A percentile compares a stretch with the other conserved stretches of the same genome.
phyloP scores from a whole-genome alignment of 805 yeast species.

The Starmerella gropengiesseri region DNA sequence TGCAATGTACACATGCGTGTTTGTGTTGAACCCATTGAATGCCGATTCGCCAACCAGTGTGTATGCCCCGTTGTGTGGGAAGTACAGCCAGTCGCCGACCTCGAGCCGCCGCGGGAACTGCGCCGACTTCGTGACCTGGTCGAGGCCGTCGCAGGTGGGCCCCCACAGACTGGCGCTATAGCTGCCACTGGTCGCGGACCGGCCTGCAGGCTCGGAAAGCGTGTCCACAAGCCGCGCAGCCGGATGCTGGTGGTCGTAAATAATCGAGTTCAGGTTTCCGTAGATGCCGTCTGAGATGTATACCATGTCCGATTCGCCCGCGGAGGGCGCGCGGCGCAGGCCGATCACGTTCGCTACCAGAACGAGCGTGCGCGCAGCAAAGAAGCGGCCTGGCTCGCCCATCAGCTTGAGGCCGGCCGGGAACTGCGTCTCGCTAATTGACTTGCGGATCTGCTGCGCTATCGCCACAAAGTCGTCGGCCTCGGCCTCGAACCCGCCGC shows the following conservation, averaged over 20 bases:
- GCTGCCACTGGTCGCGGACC: not conserved
- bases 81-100: constrained; percentile 89
- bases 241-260: constrained; percentile 85
- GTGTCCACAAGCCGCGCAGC: constrained; percentile 45
- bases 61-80: constrained; percentile 78
- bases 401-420: constrained; percentile 48
- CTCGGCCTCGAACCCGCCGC: constrained; percentile 76
- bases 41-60: constrained; percentile 85
- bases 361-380: constrained; percentile 76
- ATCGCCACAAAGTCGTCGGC: constrained; percentile 48
- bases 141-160: constrained; percentile 96
- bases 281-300: constrained; percentile 92
- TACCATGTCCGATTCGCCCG: constrained; percentile 45
- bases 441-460: constrained; percentile 38
- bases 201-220: constrained; percentile 9
- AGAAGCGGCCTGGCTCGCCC: constrained; percentile 91
- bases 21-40: constrained; percentile 66
- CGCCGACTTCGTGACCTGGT: constrained; percentile 53
- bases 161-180: constrained; percentile 70
- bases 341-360: constrained; percentile 78
- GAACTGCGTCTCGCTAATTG: constrained; percentile 42
- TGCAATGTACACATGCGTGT: constrained; percentile 13
- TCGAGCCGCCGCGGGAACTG: constrained; percentile 47
- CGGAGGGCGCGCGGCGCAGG: constrained; percentile 41
- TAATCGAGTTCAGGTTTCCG: constrained; percentile 87